Base-by-base conservation (phyloP, 2,329 filamentous ascomycete genomes). In the Dactylellina haptotyla region DNA sequence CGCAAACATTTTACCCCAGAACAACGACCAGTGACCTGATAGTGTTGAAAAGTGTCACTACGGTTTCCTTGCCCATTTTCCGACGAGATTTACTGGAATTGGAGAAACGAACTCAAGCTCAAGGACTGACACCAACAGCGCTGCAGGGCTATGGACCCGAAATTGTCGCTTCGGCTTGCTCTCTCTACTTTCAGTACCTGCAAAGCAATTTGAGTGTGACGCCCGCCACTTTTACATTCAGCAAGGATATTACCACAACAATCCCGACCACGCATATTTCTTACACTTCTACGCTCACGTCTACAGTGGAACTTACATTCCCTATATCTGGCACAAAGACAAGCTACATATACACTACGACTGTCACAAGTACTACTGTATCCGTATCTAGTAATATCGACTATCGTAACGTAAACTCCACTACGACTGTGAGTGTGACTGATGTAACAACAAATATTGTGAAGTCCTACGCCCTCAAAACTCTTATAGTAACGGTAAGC, bases 131-230 rank as follows among this genome's bases (percentile, higher is more conserved):
- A 12, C 67, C 67, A 1, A 30, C 59, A 0, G 34, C 18, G 9
- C 48, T 72, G 2, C 53, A 26, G 16, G 1, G 26, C 2, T 61
- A 34, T 6, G 67, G 59, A 12, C 45, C 59, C 9, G 30, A 32
- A n/a, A 72, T 72, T 18, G 34, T 72, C 4, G 59, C 23, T 1
- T 37, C 37, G 10, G 67, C 32, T 3, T 72, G 67, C 9, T 54
- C 43, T 12, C 8, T 32, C 5, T 65, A 45, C 16, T 65, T 72
- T 25, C 10, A 34, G 3, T 28, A 48, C n/a, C 45, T 65, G 0
- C n/a, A 37, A 14, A 30, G 45, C 14, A 54, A 48, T 20, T 41
- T 48, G 10, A 46, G 53, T 6, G 28, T 65, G 0, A 30, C 59
- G 6, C 14, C 61, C 4, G 61, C 67, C 1, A 37, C 59, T 3